phyloP scores from a whole-genome alignment of 1,284 basidiomycete species.

The Blastosporella zonata region DNA sequence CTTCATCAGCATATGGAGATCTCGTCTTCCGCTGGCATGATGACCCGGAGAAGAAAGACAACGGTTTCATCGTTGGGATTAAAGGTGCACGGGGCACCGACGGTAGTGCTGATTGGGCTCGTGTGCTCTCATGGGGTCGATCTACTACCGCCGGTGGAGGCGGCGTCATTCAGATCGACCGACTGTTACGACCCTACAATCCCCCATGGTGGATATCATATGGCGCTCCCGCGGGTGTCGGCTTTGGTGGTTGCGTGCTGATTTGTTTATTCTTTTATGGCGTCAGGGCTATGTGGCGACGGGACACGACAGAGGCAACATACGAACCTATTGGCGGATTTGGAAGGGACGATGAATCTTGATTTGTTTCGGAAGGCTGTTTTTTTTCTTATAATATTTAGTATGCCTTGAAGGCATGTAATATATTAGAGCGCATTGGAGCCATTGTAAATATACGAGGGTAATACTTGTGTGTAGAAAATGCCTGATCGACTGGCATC shows the following conservation, averaged over 20 bases:
- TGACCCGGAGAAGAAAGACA: conserved; percentile 29
- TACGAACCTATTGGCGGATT: conserved; percentile 84
- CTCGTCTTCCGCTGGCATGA: conserved; percentile 71
- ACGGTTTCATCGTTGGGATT: conserved; percentile 80
- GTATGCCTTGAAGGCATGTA: neutral
- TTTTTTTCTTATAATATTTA: conserved; percentile 7
- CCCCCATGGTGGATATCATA: conserved; percentile 80
- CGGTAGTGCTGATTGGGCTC: conserved; percentile 72
- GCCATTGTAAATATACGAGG: conserved; percentile 1
- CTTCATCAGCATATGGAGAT: conserved; percentile 69
- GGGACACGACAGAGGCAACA: conserved; percentile 75
- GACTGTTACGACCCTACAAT: conserved; percentile 80
- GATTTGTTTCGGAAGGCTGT: conserved; percentile 4
- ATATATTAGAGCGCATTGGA: neutral
- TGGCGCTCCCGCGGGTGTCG: conserved; percentile 59
- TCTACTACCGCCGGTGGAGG: conserved; percentile 73
- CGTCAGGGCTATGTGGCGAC: conserved; percentile 60
- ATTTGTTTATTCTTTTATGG: conserved; percentile 74
- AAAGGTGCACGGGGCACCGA: conserved; percentile 80
- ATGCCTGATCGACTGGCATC: no score
- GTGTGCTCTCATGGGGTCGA: conserved; percentile 78
- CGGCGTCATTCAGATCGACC: conserved; percentile 88
- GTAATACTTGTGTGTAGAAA: neutral
- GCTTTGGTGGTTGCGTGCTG: conserved; percentile 49
- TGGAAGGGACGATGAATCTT: conserved; percentile 50